phyloP scores from a whole-genome alignment of 140 eudicot genomes.

The Eryngium alpinum region DNA sequence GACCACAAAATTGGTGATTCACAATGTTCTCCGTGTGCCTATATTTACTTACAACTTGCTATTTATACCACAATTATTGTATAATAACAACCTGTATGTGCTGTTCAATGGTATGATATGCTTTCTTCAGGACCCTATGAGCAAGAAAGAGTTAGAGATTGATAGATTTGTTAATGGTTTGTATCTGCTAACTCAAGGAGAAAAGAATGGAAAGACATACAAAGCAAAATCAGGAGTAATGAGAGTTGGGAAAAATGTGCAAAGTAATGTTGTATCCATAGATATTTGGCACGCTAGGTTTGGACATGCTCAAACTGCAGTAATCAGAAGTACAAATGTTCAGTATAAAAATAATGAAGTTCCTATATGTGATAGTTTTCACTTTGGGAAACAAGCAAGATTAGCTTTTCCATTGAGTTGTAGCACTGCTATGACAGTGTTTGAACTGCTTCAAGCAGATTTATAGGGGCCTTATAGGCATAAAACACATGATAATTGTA shows the following conservation, averaged over 20 bases:
- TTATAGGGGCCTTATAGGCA: background rate
- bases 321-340: background rate
- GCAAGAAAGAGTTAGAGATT: background rate
- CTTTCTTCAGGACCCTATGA: background rate
- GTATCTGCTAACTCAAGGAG: background rate
- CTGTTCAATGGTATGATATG: background rate
- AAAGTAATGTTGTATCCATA: background rate
- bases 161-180: background rate
- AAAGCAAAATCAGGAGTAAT: background rate
- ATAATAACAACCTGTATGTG: background rate
- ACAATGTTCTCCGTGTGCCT: background rate
- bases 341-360: no score
- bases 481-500: background rate
- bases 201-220: no score
- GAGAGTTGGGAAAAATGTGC: background rate
- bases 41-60: background rate
- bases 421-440: accelerated
- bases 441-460: background rate
- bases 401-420: background rate
- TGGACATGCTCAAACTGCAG: background rate
- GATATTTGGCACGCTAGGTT: background rate
- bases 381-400: background rate
- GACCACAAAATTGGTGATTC: accelerated
- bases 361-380: background rate
- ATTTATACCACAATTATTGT: background rate